Percentiles rank a stretch among this genome's conserved stretches.
Evolutionary conservation across 331 rosid genomes (phyloP).

Genomic region (Cydonia oblonga): DNA sequence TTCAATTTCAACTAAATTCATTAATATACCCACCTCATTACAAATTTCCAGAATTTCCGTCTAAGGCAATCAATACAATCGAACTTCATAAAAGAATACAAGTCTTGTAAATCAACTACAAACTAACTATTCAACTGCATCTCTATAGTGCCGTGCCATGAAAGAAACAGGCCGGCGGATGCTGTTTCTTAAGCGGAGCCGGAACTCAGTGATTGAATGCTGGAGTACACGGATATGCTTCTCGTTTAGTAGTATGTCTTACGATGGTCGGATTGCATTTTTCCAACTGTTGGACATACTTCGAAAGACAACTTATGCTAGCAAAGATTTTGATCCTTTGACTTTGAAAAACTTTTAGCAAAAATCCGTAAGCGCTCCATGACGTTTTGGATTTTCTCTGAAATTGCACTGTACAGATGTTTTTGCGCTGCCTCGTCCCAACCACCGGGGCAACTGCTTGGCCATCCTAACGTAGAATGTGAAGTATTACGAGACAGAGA

Average conservation of each 20-base stretch:
- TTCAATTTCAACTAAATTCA: no score
- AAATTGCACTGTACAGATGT: conserved; percentile 47
- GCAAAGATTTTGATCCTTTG: not conserved
- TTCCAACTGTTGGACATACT: not conserved
- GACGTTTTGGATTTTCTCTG: conserved; percentile 44
- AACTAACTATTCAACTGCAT: not conserved
- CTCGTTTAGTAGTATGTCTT: not conserved
- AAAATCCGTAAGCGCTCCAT: conserved; percentile 61
- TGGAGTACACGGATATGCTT: not conserved
- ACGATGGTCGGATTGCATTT: not conserved
- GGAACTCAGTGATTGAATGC: not conserved
- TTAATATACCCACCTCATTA: no score
- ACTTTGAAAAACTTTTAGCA: conserved; percentile 17
- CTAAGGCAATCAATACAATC: not conserved
- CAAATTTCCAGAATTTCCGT: not conserved
- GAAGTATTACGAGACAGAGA: conserved; percentile 29
- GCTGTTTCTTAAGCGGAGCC: not conserved
- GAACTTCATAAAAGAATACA: not conserved
- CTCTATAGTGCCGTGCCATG: not conserved
- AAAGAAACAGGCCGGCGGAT: not conserved
- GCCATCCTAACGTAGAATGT: conserved; percentile 55
- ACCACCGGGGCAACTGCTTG: conserved; percentile 27
- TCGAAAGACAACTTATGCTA: not conserved
- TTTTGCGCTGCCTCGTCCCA: conserved; percentile 75
- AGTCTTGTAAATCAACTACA: not conserved